These are phyloP conservation scores for Lactarius hengduanensis DNA, from an alignment of 768 basidiomycete species.

Conservation along the genomic window DNA sequence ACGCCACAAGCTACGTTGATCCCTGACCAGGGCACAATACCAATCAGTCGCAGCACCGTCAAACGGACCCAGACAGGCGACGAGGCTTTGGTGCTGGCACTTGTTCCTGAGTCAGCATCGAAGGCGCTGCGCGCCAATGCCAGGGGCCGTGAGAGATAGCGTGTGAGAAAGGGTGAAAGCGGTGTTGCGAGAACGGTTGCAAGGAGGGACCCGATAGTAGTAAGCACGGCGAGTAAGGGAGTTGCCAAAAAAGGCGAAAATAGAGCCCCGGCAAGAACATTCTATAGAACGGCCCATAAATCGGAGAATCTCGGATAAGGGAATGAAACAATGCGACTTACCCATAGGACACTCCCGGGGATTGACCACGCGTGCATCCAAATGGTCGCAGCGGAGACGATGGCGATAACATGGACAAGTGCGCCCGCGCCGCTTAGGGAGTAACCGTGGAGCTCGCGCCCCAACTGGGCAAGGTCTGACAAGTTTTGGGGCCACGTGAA, in stretches of 20 bases:
- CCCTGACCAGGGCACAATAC: conserved; percentile 94
- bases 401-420: conserved; percentile 74
- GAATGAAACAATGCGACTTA: conserved; percentile 38
- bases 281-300: conserved; percentile 44
- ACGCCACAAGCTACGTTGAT: conserved; percentile 97
- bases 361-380: conserved; percentile 99
- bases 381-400: conserved; percentile 78
- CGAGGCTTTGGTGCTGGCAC: conserved; percentile 38
- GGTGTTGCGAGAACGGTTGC: conserved; percentile 81
- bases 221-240: conserved; percentile 76
- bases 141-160: conserved; percentile 79
- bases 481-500: conserved; percentile 74
- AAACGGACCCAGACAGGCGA: conserved; percentile 74
- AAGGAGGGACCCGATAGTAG: conserved; percentile 80
- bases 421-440: conserved; percentile 65
- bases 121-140: conserved; percentile 81
- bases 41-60: conserved; percentile 84
- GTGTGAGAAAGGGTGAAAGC: conserved; percentile 77
- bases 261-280: conserved; percentile 84
- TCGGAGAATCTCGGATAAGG: conserved; percentile 11
- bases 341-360: conserved; percentile 91
- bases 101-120: conserved; percentile 57
- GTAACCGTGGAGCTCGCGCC: conserved; percentile 73
- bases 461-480: conserved; percentile 71
- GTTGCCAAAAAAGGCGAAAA: conserved; percentile 84